phyloP scores from a whole-genome alignment of 257 asterid genomes.

The Plantago major region DNA sequence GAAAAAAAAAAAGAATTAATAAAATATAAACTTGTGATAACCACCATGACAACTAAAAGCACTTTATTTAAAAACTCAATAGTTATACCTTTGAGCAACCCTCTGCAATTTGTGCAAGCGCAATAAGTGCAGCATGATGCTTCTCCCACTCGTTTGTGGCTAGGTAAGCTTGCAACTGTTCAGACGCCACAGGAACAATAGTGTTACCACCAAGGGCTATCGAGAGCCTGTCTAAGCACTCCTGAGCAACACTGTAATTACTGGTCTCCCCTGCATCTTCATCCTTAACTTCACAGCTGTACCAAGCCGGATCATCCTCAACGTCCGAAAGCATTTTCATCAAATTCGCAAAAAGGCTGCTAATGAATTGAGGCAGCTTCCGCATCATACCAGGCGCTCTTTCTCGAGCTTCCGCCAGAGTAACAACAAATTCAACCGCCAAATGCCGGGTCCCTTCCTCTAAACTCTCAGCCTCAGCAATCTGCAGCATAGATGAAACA shows the following conservation, averaged over 20 bases:
- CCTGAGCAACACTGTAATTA: constrained; percentile 86
- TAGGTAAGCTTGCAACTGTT: constrained; percentile 64
- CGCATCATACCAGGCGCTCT: constrained; percentile 99
- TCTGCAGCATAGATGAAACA: constrained; percentile 85
- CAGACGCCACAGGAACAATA: constrained; percentile 89
- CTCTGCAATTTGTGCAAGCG: constrained; percentile 96
- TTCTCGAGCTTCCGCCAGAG: constrained; percentile 89
- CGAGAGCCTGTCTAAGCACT: constrained; percentile 81
- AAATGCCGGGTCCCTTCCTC: constrained; percentile 91
- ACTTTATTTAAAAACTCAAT: not conserved
- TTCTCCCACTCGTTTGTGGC: constrained; percentile 91
- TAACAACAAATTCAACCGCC: constrained; percentile 86
- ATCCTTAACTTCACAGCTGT: constrained; percentile 68
- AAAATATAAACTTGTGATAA: too few relatives aligned
- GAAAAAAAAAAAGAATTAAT: too few relatives aligned
- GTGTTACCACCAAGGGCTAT: constrained; percentile 88
- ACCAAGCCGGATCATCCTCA: constrained; percentile 90
- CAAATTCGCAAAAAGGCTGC: constrained; percentile 62
- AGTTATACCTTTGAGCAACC: constrained; percentile 84
- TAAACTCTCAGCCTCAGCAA: constrained; percentile 78
- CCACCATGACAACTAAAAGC: not conserved
- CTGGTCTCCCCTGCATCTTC: constrained; percentile 97
- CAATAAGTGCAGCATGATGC: constrained; percentile 86
- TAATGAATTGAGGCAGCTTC: constrained; percentile 84
- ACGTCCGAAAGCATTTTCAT: constrained; percentile 83